Evolutionary conservation across 768 basidiomycete genomes (phyloP).

Genomic region (Exidia glandulosa): DNA sequence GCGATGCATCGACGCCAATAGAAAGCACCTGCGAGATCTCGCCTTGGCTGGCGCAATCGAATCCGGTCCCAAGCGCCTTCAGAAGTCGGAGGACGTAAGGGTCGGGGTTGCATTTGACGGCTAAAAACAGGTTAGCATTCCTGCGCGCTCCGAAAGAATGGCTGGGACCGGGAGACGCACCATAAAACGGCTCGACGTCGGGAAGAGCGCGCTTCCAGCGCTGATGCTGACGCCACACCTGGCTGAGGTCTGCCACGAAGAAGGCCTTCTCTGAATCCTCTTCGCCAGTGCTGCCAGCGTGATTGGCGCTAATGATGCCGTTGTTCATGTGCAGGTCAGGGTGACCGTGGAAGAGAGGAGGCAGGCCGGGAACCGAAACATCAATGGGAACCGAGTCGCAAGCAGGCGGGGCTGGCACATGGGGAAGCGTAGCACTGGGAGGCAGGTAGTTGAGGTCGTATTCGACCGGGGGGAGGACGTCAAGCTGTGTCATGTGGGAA

Average conservation of each 20-base stretch:
- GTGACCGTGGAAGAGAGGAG: constrained; percentile 56
- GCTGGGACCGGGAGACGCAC: constrained; percentile 34
- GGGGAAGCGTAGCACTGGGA: neutral
- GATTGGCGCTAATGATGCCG: constrained; percentile 58
- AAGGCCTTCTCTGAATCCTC: constrained; percentile 86
- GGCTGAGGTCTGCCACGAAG: constrained; percentile 88
- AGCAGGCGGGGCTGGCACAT: neutral
- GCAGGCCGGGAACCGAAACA: constrained; percentile 47
- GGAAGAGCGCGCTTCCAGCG: constrained; percentile 73
- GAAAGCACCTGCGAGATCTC: constrained; percentile 78
- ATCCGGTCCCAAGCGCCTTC: constrained; percentile 81
- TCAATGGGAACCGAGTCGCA: constrained; percentile 16
- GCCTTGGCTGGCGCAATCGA: constrained; percentile 93
- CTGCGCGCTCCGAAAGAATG: constrained; percentile 5
- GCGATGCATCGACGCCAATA: constrained; percentile 61
- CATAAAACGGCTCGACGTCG: constrained; percentile 89
- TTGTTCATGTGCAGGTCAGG: constrained; percentile 64
- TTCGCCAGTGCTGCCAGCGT: constrained; percentile 15
- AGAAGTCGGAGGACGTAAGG: constrained; percentile 87
- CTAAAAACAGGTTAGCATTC: constrained; percentile 31
- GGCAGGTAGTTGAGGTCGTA: neutral
- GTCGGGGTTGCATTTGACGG: constrained; percentile 98
- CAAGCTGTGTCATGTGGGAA: neutral
- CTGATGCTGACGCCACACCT: constrained; percentile 75
- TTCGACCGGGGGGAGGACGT: neutral